Base-by-base conservation (phyloP, 1,139 yeast genomes). In the Pichia sorboxylosa region DNA sequence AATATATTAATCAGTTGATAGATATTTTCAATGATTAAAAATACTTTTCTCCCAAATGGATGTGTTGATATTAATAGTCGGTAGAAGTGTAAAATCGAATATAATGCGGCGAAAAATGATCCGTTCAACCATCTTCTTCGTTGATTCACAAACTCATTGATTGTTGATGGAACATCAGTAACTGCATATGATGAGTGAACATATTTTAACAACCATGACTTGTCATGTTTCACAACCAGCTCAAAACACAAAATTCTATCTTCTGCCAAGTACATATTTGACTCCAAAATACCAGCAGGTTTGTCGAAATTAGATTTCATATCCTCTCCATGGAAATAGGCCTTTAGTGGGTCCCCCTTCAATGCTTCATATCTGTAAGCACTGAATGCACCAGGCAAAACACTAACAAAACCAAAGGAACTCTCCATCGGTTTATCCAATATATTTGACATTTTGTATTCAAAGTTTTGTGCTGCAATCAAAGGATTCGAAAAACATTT, bases 121-220 rank as follows among this genome's bases (percentile, higher is more conserved):
- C 93, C 93, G 54, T 81, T 81, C 37, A 81, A 65, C 93, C 93
- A 81, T 54, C 93, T 64, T 53, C 93, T 67, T 51, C 92, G 68
- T 56, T 81, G 92, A 46, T 79, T 61, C 11, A 81, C 73, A 43
- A 81, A 71, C 50, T 81, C 92, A 33, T 76, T 73, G 25, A 81
- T 64, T 20, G 58, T 57, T 34, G 78, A 83, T 0, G 93, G 93
- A 17, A 80, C 93, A 63, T 81, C 93, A 4, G 93, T 81, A 47
- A 77, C 84, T 0, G 90, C 93, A 46, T 66, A 71, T 14, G 92
- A 84, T 37, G 74, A 70, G 48, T 76, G 76, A 37, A 81, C 90
- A 48, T 79, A 81, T 40, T 77, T 63, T 43, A 82, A 64, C 17
- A 76, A 60, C 63, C 82, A 80, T 34, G 69, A 61, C 37, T 69